These are phyloP conservation scores for Cetradonia linearis DNA, from an alignment of 495 filamentous ascomycete species.

Conservation along the genomic window DNA sequence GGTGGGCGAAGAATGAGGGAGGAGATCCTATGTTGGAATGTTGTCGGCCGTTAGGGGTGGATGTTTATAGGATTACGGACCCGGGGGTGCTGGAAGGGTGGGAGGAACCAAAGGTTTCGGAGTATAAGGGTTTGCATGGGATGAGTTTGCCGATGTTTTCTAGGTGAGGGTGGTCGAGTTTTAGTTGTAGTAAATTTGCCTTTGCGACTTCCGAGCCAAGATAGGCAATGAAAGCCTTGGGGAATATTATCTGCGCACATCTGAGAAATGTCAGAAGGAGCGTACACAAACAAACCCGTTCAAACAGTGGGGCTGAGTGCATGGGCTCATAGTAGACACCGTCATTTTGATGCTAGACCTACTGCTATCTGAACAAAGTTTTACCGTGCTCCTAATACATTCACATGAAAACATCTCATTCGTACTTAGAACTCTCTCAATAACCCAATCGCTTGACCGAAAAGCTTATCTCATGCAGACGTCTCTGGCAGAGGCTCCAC, in stretches of 20 bases:
- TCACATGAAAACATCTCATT: background rate
- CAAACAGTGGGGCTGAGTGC: background rate
- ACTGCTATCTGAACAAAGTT: background rate
- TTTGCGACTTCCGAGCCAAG: too few species aligned
- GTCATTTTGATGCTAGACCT: background rate
- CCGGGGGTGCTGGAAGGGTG: constrained; percentile 44
- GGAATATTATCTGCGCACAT: too few species aligned
- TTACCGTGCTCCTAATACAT: background rate
- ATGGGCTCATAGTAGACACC: background rate
- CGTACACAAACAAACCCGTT: too few species aligned
- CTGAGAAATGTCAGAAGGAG: too few species aligned
- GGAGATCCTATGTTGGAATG: constrained; percentile 55
- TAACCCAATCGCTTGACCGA: background rate
- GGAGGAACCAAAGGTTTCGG: constrained; percentile 45
- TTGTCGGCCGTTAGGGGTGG: constrained; percentile 61
- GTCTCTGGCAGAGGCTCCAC: constrained; percentile 25
- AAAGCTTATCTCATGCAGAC: constrained; percentile 10
- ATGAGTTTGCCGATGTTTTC: constrained; percentile 31
- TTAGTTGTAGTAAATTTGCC: too few species aligned
- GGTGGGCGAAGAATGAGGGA: constrained; percentile 56
- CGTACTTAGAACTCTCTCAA: background rate
- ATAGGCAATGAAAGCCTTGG: too few species aligned
- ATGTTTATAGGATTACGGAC: constrained; percentile 54
- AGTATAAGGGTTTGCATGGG: constrained; percentile 60
- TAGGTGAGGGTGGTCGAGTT: background rate